phyloP scores from a whole-genome alignment of 2,329 filamentous ascomycete genomes.

The Botrytis elliptica region DNA sequence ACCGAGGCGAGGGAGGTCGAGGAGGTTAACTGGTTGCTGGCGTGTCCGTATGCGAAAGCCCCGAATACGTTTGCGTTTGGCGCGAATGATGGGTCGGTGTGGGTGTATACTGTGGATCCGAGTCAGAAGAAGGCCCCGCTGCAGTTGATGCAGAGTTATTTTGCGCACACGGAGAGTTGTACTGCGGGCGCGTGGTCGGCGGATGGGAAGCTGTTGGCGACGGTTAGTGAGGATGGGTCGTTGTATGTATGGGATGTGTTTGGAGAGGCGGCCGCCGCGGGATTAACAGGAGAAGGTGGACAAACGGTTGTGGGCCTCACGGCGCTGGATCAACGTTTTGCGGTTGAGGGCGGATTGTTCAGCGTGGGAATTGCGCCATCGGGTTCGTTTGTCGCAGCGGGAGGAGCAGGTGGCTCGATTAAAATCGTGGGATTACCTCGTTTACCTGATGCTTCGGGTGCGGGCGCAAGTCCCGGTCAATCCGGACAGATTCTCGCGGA shows the following conservation, averaged over 20 bases:
- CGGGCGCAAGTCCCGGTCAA: constrained; percentile 46
- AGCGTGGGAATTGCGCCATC: constrained; percentile 80
- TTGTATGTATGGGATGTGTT: constrained; percentile 81
- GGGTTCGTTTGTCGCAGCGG: constrained; percentile 77
- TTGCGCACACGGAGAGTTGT: constrained; percentile 80
- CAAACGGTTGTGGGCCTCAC: constrained; percentile 76
- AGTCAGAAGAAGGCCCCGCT: constrained; percentile 61
- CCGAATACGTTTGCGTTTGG: constrained; percentile 85
- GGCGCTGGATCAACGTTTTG: constrained; percentile 81
- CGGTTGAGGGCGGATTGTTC: constrained; percentile 87
- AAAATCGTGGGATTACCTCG: constrained; percentile 82
- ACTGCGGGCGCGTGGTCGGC: constrained; percentile 90
- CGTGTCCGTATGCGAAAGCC: constrained; percentile 69
- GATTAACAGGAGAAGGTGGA: constrained; percentile 53
- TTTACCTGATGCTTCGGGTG: constrained; percentile 34
- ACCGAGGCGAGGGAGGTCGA: constrained; percentile 85
- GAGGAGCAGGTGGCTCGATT: constrained; percentile 83
- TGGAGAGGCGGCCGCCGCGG: constrained; percentile 46
- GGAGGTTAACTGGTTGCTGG: constrained; percentile 86
- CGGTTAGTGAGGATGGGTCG: constrained; percentile 83
- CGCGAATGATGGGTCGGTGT: constrained; percentile 86
- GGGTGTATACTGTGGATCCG: constrained; percentile 86
- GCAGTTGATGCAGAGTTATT: constrained; percentile 86
- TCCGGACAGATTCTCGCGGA: constrained; percentile 76
- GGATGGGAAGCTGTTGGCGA: constrained; percentile 82